phyloP scores from a whole-genome alignment of 176 grass and related monocot species.

The Canna indica region DNA sequence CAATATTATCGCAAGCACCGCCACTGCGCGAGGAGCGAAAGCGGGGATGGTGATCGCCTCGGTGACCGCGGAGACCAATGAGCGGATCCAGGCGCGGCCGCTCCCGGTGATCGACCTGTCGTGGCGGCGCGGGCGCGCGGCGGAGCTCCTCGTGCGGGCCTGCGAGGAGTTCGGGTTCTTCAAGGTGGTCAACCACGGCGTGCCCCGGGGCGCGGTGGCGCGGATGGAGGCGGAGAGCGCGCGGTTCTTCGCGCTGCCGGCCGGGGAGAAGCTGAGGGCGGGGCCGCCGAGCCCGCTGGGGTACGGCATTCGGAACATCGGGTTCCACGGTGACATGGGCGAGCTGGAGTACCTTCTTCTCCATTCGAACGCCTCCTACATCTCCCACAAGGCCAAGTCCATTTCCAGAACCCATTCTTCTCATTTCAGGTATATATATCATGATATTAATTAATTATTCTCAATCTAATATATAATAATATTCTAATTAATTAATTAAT shows the following conservation, averaged over 20 bases:
- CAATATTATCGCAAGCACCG: too few relatives aligned
- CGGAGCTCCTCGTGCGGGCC: slow-evolving; percentile 31
- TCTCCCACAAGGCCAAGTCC: slow-evolving; percentile 45
- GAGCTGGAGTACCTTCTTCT: slow-evolving; percentile 94
- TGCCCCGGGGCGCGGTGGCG: slow-evolving; percentile 10
- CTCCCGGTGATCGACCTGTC: slow-evolving; percentile 74
- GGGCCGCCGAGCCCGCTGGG: slow-evolving; percentile 78
- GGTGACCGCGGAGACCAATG: neutral
- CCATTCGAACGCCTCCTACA: slow-evolving; percentile 52
- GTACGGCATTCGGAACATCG: slow-evolving; percentile 73
- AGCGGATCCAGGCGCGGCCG: neutral
- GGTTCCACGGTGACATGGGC: slow-evolving; percentile 74
- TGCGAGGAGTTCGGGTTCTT: slow-evolving; percentile 71
- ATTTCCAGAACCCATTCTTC: slow-evolving; percentile 54
- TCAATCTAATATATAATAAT: too few relatives aligned
- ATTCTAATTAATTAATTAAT: too few relatives aligned
- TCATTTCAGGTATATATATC: slow-evolving; percentile 53
- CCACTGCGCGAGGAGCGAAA: too few relatives aligned
- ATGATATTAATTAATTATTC: too few relatives aligned
- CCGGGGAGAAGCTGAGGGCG: slow-evolving; percentile 51
- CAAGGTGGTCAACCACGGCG: slow-evolving; percentile 58
- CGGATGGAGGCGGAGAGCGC: slow-evolving; percentile 41
- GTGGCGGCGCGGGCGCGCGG: slow-evolving; percentile 11
- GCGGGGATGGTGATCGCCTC: neutral
- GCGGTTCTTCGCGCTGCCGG: slow-evolving; percentile 52